Conservation (phyloP, 2,329 filamentous ascomycete genomes). For the Aspergillus sp. region DNA sequence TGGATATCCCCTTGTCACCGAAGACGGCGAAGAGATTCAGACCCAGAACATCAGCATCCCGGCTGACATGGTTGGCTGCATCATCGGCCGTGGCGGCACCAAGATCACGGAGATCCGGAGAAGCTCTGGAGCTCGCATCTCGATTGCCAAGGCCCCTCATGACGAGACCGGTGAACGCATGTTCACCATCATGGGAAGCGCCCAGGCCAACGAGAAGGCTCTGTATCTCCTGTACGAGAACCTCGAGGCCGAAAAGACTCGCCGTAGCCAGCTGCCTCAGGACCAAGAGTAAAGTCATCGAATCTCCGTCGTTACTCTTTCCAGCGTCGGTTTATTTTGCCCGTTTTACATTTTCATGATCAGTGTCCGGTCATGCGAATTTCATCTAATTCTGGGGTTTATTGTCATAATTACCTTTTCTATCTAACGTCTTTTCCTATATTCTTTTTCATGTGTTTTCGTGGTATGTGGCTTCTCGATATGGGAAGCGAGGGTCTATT, state of each 20-base stretch:
- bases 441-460: constrained; percentile 7
- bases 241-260: constrained; percentile 97
- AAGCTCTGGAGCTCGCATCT: constrained; percentile 92
- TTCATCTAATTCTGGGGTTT: neutral
- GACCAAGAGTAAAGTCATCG: constrained; percentile 35
- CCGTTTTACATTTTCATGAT: neutral
- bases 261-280: constrained; percentile 71
- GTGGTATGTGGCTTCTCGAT: constrained; percentile 16
- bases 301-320: neutral
- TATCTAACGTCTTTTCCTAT: constrained; percentile 11
- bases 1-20: constrained; percentile 79
- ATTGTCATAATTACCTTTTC: constrained; percentile 8
- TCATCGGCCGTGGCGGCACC: constrained; percentile 88
- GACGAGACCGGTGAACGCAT: constrained; percentile 97
- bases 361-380: neutral
- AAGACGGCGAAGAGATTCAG: constrained; percentile 95
- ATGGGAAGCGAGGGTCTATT: constrained; percentile 21
- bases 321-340: too few relatives aligned
- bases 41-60: constrained; percentile 99
- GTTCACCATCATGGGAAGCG: constrained; percentile 98
- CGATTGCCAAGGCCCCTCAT: constrained; percentile 93
- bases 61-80: constrained; percentile 98
- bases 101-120: constrained; percentile 99
- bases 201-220: constrained; percentile 89
- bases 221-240: constrained; percentile 97